phyloP scores from a whole-genome alignment of 768 basidiomycete genomes.

The Lentinula sp. region DNA sequence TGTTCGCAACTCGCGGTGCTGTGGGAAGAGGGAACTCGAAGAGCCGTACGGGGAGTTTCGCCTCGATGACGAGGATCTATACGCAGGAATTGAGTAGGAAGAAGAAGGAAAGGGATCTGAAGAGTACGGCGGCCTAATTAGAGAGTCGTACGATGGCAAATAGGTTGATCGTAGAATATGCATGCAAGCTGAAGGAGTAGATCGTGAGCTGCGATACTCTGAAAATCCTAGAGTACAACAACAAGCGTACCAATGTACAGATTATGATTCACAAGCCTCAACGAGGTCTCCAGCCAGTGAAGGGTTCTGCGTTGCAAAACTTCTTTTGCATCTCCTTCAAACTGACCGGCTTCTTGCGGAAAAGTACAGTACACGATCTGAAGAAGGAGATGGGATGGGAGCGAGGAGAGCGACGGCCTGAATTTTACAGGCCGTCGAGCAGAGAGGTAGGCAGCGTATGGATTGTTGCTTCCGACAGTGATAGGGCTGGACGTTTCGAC shows the following conservation, averaged over 20 bases:
- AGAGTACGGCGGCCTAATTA: constrained; percentile 63
- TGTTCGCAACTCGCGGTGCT: constrained; percentile 66
- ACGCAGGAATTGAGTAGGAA: constrained; percentile 10
- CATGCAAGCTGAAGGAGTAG: constrained; percentile 54
- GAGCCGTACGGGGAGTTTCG: constrained; percentile 11
- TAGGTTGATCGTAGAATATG: constrained; percentile 75
- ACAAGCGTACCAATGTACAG: constrained; percentile 56
- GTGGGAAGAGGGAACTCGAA: constrained; percentile 9
- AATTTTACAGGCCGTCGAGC: not conserved
- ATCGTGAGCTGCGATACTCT: not conserved
- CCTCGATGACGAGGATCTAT: constrained; percentile 12
- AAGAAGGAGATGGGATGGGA: constrained; percentile 63
- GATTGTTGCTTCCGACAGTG: not conserved
- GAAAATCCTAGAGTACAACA: not conserved
- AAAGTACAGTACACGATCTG: constrained; percentile 65
- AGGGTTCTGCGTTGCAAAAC: constrained; percentile 60
- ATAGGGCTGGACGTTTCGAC: not conserved
- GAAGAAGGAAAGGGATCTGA: constrained; percentile 59
- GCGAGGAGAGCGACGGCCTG: constrained; percentile 17
- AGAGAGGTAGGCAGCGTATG: constrained; percentile 1
- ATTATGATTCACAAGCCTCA: constrained; percentile 60
- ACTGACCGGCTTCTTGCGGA: constrained; percentile 32
- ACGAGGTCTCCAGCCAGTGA: constrained; percentile 59
- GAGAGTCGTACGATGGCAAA: constrained; percentile 54
- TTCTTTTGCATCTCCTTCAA: constrained; percentile 30